These are phyloP conservation scores for Botryotinia narcissicola DNA, from an alignment of 2,329 filamentous ascomycete species.

Conservation along the genomic window DNA sequence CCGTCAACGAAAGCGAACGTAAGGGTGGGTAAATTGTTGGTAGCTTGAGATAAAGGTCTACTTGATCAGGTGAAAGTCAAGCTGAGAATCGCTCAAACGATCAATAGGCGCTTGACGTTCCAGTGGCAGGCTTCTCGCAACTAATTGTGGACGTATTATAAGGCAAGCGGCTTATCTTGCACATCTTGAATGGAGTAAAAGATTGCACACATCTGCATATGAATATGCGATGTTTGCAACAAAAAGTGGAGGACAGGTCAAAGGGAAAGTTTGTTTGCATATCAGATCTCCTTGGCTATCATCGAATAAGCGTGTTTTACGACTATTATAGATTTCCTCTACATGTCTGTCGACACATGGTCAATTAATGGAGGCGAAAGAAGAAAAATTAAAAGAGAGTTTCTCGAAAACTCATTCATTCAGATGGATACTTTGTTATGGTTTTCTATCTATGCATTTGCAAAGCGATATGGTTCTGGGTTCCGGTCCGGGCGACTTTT, in stretches of 20 bases:
- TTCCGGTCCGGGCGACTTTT: constrained; percentile 18
- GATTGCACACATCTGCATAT: not conserved
- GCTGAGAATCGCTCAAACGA: not conserved
- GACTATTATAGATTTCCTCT: constrained; percentile 20
- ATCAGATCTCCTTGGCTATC: constrained; percentile 16
- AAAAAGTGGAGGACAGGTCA: not conserved
- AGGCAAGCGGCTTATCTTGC: not conserved
- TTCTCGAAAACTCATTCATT: constrained; percentile 18
- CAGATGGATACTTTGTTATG: constrained; percentile 26
- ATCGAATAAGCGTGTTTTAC: constrained; percentile 11
- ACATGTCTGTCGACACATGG: constrained; percentile 14
- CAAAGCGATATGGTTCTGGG: constrained; percentile 29
- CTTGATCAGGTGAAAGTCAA: constrained; percentile 2
- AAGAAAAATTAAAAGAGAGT: constrained; percentile 18
- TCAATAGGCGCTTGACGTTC: not conserved
- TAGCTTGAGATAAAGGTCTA: not conserved
- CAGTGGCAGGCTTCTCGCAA: not conserved
- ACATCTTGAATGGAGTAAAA: not conserved
- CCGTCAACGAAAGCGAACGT: constrained; percentile 58
- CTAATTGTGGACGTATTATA: not conserved
- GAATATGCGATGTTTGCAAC: not conserved
- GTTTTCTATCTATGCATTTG: constrained; percentile 36
- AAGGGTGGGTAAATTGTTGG: constrained; percentile 53
- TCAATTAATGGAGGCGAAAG: constrained; percentile 13
- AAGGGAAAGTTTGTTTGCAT: constrained; percentile 14